Conservation (phyloP, 2,329 filamentous ascomycete genomes). For the Penicillium sclerotigenum region DNA sequence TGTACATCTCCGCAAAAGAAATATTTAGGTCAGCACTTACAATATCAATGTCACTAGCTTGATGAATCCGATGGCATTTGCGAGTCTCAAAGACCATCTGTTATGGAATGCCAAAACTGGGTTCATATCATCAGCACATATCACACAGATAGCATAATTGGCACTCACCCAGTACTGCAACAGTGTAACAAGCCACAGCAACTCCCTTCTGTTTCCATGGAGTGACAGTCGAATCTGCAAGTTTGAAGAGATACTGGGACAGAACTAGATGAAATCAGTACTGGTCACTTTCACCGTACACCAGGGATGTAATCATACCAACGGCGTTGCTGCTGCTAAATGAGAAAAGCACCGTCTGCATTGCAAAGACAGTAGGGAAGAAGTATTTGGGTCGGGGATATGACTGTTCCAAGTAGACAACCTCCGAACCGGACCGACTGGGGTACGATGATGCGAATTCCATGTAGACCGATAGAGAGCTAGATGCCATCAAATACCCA, state of each 20-base stretch:
- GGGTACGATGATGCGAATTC: conserved; percentile 65
- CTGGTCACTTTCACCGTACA: too few relatives aligned
- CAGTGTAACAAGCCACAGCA: conserved; percentile 61
- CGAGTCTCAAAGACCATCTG: conserved; percentile 54
- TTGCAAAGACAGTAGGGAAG: conserved; percentile 62
- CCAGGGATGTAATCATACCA: background rate
- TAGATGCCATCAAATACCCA: conserved; percentile 57
- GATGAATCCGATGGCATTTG: conserved; percentile 56
- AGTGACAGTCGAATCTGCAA: conserved; percentile 50
- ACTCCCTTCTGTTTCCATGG: conserved; percentile 67
- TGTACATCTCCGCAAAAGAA: fast-evolving
- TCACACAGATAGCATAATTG: fast-evolving
- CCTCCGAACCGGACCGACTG: conserved; percentile 63
- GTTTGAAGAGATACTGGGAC: conserved; percentile 61
- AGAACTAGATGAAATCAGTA: conserved; percentile 41
- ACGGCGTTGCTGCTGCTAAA: conserved; percentile 66
- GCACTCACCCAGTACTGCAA: conserved; percentile 54
- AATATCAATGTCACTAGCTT: conserved; percentile 64
- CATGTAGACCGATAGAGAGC: conserved; percentile 59
- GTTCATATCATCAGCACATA: background rate
- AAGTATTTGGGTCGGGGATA: conserved; percentile 63
- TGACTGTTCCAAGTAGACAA: conserved; percentile 66
- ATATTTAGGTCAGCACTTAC: conserved; percentile 14
- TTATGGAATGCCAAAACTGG: conserved; percentile 53
- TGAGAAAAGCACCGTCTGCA: conserved; percentile 61